A percentile compares a stretch with the other conserved stretches of the same genome.
These are phyloP conservation scores for Lactifluus rugatus DNA, from an alignment of 768 basidiomycete species.

Conservation along the genomic window DNA sequence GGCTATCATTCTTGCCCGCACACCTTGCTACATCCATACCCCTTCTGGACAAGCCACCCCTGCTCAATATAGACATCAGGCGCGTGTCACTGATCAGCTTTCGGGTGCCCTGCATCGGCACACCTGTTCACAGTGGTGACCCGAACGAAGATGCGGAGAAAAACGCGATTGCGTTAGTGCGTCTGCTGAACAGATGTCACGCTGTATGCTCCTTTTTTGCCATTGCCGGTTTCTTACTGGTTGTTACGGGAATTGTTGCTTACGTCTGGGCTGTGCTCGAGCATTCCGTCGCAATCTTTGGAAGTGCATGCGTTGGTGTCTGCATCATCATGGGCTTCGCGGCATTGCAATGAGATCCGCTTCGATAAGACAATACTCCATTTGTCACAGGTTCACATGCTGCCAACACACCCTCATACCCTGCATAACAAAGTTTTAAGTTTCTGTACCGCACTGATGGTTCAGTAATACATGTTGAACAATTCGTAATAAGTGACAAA, in stretches of 20 bases:
- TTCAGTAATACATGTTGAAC: neutral
- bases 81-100: neutral
- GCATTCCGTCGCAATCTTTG: constrained; percentile 13
- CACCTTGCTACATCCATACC: neutral
- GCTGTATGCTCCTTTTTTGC: constrained; percentile 7
- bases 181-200: constrained; percentile 15
- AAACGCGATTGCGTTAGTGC: constrained; percentile 6
- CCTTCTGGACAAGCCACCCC: constrained; percentile 7
- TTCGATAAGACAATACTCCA: neutral
- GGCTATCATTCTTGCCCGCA: neutral
- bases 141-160: constrained; percentile 4
- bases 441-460: too few relatives aligned
- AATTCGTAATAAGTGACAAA: neutral
- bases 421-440: neutral
- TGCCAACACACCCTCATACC: neutral
- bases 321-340: constrained; percentile 4
- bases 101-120: neutral
- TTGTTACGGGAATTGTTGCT: constrained; percentile 11
- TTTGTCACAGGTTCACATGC: neutral
- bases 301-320: constrained; percentile 8
- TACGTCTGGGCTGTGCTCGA: constrained; percentile 14
- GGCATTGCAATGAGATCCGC: constrained; percentile 3
- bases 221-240: constrained; percentile 10
- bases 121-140: neutral
- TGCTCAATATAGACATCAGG: constrained; percentile 11